Evolutionary conservation across 352 stramenopile species (phyloP), one percentile per base, ranked within the genome.

Genomic region (Phytophthora quininea): DNA sequence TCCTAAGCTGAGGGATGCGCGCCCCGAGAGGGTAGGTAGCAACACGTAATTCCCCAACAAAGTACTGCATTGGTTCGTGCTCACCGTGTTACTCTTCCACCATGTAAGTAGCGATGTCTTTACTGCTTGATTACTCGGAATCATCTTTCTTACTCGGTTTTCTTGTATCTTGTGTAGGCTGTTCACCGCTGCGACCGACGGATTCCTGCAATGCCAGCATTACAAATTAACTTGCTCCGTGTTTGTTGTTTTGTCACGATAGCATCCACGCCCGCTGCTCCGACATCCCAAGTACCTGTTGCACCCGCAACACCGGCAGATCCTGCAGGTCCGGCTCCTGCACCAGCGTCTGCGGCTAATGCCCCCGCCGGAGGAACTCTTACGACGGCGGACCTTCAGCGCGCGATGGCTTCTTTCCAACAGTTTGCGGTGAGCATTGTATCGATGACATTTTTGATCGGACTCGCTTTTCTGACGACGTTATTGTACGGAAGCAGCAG

Each of bases 371-470:
- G 59, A 27, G 62, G 72, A 57, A 73, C 61, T n/a, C 49, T 97
- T 67, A 96, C 88, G 7, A 85, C 87, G 2, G 91, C 82, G 15
- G 90, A 97, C 62, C 67, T 97, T 0, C 87, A 96, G 69, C 87
- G 89, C 19, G 91, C 91, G 4, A 96, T 97, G 82, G 80, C 86
- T 31, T 86, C 84, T 53, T 85, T 95, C 42, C 82, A 95, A 48
- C 75, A 80, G 30, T 69, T 92, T 24, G 53, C 82, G 35, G 84
- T 93, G 56, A 37, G 69, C 47, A n/a, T 30, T n/a, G n/a, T n/a
- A n/a, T n/a, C n/a, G n/a, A n/a, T n/a, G n/a, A n/a, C n/a, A n/a
- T n/a, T n/a, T n/a, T n/a, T n/a, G n/a, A n/a, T n/a, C n/a, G n/a
- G n/a, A n/a, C n/a, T n/a, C n/a, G n/a, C n/a, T 48, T 54, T 5